Percentiles rank a stretch among this genome's conserved stretches.
These are phyloP conservation scores for Starmera quercuum DNA, from an alignment of 805 yeast species.

Conservation along the genomic window DNA sequence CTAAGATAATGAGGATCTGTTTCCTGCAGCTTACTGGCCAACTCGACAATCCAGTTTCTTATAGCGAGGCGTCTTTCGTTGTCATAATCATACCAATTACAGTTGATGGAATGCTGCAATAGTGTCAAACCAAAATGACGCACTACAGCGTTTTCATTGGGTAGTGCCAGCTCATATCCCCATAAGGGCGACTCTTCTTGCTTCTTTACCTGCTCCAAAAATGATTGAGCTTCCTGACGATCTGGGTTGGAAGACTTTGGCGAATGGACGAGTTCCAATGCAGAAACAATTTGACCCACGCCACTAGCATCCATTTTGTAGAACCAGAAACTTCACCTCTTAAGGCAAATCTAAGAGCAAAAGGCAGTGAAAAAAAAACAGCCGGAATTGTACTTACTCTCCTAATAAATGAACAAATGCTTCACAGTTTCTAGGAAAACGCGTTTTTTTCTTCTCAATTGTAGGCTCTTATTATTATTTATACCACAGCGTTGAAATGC, in stretches of 20 bases:
- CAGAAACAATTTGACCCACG: conserved; percentile 65
- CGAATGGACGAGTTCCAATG: conserved; percentile 68
- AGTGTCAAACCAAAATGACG: conserved; percentile 87
- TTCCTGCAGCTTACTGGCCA: conserved; percentile 50
- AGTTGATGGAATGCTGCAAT: conserved; percentile 62
- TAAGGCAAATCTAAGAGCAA: too few relatives aligned
- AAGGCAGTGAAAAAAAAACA: too few relatives aligned
- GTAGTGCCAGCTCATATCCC: conserved; percentile 81
- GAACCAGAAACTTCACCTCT: too few relatives aligned
- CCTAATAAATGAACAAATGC: too few relatives aligned
- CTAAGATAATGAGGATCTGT: conserved; percentile 83
- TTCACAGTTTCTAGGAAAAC: too few relatives aligned
- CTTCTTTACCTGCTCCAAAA: conserved; percentile 67
- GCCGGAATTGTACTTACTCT: too few relatives aligned
- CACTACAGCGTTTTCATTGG: conserved; percentile 58
- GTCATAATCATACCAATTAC: conserved; percentile 46
- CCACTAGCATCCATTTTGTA: conserved; percentile 71
- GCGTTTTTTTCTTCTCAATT: too few relatives aligned
- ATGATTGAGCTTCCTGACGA: conserved; percentile 50
- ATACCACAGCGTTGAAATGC: too few relatives aligned
- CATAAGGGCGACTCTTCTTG: conserved; percentile 83
- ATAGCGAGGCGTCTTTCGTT: conserved; percentile 56
- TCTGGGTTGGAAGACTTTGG: conserved; percentile 53
- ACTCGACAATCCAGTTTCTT: conserved; percentile 78
- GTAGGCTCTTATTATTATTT: too few relatives aligned